Base-by-base conservation (phyloP, 2,329 filamentous ascomycete species). In the Cordyceps cicadae region DNA sequence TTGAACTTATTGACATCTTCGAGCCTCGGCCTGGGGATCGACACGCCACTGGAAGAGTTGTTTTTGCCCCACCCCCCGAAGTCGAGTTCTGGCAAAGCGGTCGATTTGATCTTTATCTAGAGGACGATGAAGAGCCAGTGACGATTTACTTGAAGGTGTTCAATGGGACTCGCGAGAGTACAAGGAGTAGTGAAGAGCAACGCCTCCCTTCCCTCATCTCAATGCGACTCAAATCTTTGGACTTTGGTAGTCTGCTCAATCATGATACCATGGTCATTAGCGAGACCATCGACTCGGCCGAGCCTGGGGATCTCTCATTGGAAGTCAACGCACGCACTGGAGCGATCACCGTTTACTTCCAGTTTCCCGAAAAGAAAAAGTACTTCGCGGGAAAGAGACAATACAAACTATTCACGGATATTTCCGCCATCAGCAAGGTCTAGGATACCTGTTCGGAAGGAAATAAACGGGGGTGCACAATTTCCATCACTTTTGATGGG, bases 211-310 rank as follows among this genome's bases (percentile, higher is more conserved):
- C 68, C 24, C 68, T 67, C 21, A 71, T 81, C 70, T 75, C 68
- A 17, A 64, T 85, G 1, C 67, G 70, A 1, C 75, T 81, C 3
- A 66, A 69, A 1, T 74, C 73, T 0, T 67, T 92, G 1, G 79
- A 84, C 19, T 87, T 92, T 65, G 88, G 89, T 0, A 75, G 84
- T 46, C 78, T 85, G 72, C 66, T 79, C 1, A 72, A 78, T 1
- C 78, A 81, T 5, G 74, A 72, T 3, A 75, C 76, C 0, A 84
- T 92, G 78, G 81, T 86, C 69, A 71, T 77, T 9, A 82, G 89
- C 78, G 80, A 80, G 57, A 79, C 76, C 3, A 65, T 76, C 34
- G 26, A 60, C 2, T 55, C 60, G 2, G 3, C 29, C 1, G 52
- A 39, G 3, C 9, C 51, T 6, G 60, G 60, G 2, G 62, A 65